Conservation (phyloP, 495 filamentous ascomycete species). For the Hyphodiscus hymeniophilus region DNA sequence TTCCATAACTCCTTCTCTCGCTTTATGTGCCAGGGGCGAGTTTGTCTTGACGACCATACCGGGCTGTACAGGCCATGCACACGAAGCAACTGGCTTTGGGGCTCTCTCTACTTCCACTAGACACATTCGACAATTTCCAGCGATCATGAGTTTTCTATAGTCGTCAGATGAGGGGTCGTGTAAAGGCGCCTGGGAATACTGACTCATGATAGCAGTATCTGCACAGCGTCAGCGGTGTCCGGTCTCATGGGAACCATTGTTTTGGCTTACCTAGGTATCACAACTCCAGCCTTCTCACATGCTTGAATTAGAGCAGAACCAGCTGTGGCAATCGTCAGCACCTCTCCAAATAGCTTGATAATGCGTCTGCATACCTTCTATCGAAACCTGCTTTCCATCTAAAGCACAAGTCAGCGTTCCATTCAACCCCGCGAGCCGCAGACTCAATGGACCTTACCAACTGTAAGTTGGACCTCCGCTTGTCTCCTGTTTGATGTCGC, state of each 20-base stretch:
- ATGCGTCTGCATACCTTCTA: conserved; percentile 61
- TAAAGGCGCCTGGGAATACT: conserved; percentile 23
- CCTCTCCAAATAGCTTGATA: conserved; percentile 16
- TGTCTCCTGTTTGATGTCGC: conserved; percentile 59
- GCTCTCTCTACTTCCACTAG: conserved; percentile 93
- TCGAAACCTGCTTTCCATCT: conserved; percentile 94
- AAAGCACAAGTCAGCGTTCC: conserved; percentile 18
- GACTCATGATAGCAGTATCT: conserved; percentile 99
- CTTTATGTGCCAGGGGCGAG: conserved; percentile 92
- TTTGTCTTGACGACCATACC: conserved; percentile 99
- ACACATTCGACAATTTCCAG: conserved; percentile 99
- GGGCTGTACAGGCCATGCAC: conserved; percentile 96
- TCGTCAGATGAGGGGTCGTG: conserved; percentile 16
- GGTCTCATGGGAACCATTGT: neutral
- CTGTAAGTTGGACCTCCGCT: conserved; percentile 90
- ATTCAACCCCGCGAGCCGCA: neutral
- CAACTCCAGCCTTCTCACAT: conserved; percentile 91
- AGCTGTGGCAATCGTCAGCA: conserved; percentile 38
- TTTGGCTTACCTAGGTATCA: conserved; percentile 65
- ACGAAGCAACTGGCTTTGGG: conserved; percentile 95
- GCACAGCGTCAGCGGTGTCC: conserved; percentile 32
- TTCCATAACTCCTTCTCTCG: conserved; percentile 97
- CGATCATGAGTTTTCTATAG: conserved; percentile 87
- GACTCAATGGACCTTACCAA: conserved; percentile 52
- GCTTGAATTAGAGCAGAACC: conserved; percentile 97